These are phyloP conservation scores for Aspergillus sp. DNA, from an alignment of 2,329 filamentous ascomycete species.

Conservation along the genomic window DNA sequence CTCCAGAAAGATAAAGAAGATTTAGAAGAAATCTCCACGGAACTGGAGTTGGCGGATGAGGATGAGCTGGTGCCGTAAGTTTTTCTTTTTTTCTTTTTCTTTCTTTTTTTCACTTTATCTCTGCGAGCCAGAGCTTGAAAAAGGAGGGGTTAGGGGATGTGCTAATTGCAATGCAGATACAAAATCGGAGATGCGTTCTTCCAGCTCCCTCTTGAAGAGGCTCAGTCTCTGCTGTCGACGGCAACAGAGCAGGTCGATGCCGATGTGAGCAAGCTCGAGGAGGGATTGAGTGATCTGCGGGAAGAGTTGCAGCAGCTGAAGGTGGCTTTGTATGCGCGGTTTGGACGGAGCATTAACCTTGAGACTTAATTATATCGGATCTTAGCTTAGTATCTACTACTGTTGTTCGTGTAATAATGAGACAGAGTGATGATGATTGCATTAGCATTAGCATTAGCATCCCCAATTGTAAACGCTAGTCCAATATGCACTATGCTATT, in stretches of 20 bases:
- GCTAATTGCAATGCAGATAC: slow-evolving; percentile 63
- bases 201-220: slow-evolving; percentile 77
- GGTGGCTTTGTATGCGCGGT: slow-evolving; percentile 88
- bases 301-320: slow-evolving; percentile 91
- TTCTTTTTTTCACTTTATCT: slow-evolving; percentile 19
- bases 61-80: slow-evolving; percentile 88
- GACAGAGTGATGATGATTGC: too few relatives aligned
- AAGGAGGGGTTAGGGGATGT: neutral
- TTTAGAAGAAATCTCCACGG: slow-evolving; percentile 85
- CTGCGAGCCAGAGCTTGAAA: neutral
- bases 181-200: slow-evolving; percentile 97
- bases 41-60: slow-evolving; percentile 93
- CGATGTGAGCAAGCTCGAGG: slow-evolving; percentile 75
- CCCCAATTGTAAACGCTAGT: too few relatives aligned
- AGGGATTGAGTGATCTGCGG: slow-evolving; percentile 70
- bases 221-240: slow-evolving; percentile 77
- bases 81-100: slow-evolving; percentile 3
- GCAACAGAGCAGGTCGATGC: slow-evolving; percentile 74
- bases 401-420: too few relatives aligned
- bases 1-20: slow-evolving; percentile 96
- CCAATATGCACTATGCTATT: too few relatives aligned
- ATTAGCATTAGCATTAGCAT: too few relatives aligned
- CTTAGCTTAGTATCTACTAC: neutral
- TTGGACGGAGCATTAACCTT: slow-evolving; percentile 95
- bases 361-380: slow-evolving; percentile 64